Percentiles rank a stretch among this genome's conserved stretches.
Evolutionary conservation across 805 yeast genomes (phyloP).

Genomic region (Wickerhamiella brachini): DNA sequence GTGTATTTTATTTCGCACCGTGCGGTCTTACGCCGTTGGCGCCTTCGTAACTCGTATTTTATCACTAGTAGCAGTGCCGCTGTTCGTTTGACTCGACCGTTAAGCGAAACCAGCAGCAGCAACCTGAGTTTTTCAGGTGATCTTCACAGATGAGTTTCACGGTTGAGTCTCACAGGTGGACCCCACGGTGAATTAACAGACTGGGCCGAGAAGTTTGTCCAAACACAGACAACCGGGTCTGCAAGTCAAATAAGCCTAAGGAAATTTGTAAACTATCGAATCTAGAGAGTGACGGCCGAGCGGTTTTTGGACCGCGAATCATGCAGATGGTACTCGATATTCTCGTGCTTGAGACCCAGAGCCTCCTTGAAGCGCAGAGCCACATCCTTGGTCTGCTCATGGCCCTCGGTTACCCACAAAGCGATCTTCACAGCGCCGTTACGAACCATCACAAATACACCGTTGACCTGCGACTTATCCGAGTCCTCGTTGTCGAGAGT

Average conservation of each 20-base stretch:
- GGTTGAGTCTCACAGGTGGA: too few species aligned
- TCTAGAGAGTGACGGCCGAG: constrained; percentile 11
- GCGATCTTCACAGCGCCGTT: constrained; percentile 71
- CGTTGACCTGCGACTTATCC: constrained; percentile 75
- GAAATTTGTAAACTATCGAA: too few species aligned
- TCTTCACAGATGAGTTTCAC: too few species aligned
- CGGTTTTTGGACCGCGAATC: constrained; percentile 22
- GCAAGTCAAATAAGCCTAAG: not conserved
- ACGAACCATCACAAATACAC: constrained; percentile 84
- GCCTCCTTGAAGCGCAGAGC: constrained; percentile 83
- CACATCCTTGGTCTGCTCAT: constrained; percentile 45
- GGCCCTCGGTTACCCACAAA: constrained; percentile 73
- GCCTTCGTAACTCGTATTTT: not conserved
- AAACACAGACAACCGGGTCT: not conserved
- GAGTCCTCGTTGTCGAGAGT: constrained; percentile 78
- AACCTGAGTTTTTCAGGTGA: too few species aligned
- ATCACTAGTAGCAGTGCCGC: too few species aligned
- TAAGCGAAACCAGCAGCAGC: too few species aligned
- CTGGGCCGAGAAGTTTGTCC: too few species aligned
- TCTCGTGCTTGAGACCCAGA: constrained; percentile 49
- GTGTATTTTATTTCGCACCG: not conserved
- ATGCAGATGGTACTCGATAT: constrained; percentile 68
- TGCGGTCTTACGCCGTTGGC: not conserved
- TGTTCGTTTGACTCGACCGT: too few species aligned
- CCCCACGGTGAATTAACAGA: too few species aligned